Percentiles rank a stretch among this genome's conserved stretches.
Conservation (phyloP, 495 filamentous ascomycete species). For the Penicillium taxi region DNA sequence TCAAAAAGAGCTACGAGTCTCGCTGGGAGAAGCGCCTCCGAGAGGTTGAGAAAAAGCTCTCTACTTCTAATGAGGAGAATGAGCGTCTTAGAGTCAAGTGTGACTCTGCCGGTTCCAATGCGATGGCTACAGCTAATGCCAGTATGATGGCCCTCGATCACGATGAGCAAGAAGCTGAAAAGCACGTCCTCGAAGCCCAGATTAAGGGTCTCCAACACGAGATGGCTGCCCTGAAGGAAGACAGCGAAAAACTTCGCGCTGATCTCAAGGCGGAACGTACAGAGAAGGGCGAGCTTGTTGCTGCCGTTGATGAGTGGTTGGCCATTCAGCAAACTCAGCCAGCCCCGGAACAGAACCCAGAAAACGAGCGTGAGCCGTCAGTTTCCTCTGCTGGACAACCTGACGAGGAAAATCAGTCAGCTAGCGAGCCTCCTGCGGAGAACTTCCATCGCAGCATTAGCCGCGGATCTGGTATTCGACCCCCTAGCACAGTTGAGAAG, state of each 20-base stretch:
- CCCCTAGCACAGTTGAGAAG: constrained; percentile 28
- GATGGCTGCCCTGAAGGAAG: constrained; percentile 52
- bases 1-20: constrained; percentile 91
- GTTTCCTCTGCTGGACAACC: constrained; percentile 13
- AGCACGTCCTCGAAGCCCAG: constrained; percentile 49
- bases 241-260: constrained; percentile 54
- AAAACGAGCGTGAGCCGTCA: constrained; percentile 13
- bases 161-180: constrained; percentile 46
- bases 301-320: constrained; percentile 86
- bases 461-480: constrained; percentile 26
- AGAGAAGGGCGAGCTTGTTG: constrained; percentile 92
- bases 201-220: constrained; percentile 65
- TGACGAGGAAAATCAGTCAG: constrained; percentile 9
- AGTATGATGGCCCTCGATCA: constrained; percentile 32
- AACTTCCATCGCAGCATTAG: constrained; percentile 20
- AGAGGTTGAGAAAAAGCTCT: constrained; percentile 63
- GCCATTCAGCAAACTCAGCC: constrained; percentile 39
- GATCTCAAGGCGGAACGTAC: constrained; percentile 67
- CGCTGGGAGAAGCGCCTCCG: constrained; percentile 79
- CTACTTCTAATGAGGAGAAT: constrained; percentile 59
- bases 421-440: constrained; percentile 16
- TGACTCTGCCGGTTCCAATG: constrained; percentile 55
- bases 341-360: constrained; percentile 7
- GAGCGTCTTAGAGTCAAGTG: constrained; percentile 59
- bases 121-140: constrained; percentile 37